Evolutionary conservation across 2,329 filamentous ascomycete genomes (phyloP).

Genomic region (Colletotrichum destructivum): DNA sequence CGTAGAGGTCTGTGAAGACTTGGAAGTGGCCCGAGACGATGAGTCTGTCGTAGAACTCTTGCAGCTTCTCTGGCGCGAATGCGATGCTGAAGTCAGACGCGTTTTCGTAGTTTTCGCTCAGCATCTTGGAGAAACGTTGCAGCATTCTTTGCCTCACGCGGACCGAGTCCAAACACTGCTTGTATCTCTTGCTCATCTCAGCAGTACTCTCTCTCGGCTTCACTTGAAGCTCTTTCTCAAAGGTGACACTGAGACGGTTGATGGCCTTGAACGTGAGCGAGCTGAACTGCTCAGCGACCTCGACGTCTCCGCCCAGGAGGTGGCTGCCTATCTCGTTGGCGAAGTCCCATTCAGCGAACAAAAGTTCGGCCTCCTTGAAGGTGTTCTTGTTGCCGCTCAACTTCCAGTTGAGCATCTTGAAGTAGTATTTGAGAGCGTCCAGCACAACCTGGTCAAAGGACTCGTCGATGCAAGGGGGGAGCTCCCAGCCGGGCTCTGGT

Average conservation of each 20-base stretch:
- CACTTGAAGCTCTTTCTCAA: conserved; percentile 90
- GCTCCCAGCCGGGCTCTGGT: conserved; percentile 92
- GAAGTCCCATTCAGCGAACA: conserved; percentile 98
- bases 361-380: conserved; percentile 97
- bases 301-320: conserved; percentile 93
- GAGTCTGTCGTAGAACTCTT: conserved; percentile 85
- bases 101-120: conserved; percentile 96
- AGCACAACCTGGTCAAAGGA: conserved; percentile 93
- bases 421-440: conserved; percentile 96
- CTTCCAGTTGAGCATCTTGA: conserved; percentile 99
- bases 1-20: conserved; percentile 79
- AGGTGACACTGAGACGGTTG: conserved; percentile 88
- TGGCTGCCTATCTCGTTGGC: conserved; percentile 93
- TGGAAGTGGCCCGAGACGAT: conserved; percentile 89
- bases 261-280: conserved; percentile 94
- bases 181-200: conserved; percentile 98
- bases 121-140: conserved; percentile 91
- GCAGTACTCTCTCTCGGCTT: conserved; percentile 85
- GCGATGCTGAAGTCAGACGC: conserved; percentile 94
- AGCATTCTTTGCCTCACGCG: conserved; percentile 96
- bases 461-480: conserved; percentile 96
- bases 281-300: conserved; percentile 97
- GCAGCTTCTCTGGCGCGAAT: conserved; percentile 76
- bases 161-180: conserved; percentile 94
- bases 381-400: conserved; percentile 98